Evolutionary conservation across 2,329 filamentous ascomycete genomes (phyloP), one percentile per base, ranked within the genome.

Genomic region (Epichloe elymi): DNA sequence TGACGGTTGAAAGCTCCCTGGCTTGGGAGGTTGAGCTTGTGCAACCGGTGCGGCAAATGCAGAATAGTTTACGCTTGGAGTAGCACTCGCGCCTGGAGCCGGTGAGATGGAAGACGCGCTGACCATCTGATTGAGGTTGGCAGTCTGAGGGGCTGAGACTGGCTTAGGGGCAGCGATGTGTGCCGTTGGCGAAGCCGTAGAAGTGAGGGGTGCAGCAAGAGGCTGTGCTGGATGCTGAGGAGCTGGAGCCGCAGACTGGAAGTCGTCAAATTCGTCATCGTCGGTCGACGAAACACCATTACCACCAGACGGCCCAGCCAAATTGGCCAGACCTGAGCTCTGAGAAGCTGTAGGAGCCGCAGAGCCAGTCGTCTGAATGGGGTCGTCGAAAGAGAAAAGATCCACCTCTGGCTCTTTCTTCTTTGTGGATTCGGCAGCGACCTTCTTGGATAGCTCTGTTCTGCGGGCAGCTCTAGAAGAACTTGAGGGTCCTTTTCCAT

Each of bases 211-310:
- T 15, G 73, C 58, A 60, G 75, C 58, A 59, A 78, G 51, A 61
- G 75, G 60, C 70, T 67, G 65, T 56, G 74, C 67, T 17, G 73
- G 65, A 11, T 74, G 64, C n/a, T 67, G 67, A 14, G 73, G 62
- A 26, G 80, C 71, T 3, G 84, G 79, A 3, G 85, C 73, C 14
- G 91, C 91, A 19, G 89, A 95, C 67, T 95, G 88, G 74, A 97
- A 97, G 63, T 98, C 93, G 63, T 97, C 93, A 62, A 97, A 97
- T 56, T 96, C 93, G 58, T 95, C 90, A 56, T 96, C 91, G 55
- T 80, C 82, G 41, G 73, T 72, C 33, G 68, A 67, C 15, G 68
- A 46, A 17, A 56, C 56, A 2, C 53, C 56, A n/a, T 33, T 8
- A 35, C 55, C 54, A 48, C 50, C 50, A 49, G 55, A 58, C 48